Evolutionary conservation across 495 filamentous ascomycete genomes (phyloP), one percentile per base, ranked within the genome.

Genomic region (Xanthoparmelia taractica): DNA sequence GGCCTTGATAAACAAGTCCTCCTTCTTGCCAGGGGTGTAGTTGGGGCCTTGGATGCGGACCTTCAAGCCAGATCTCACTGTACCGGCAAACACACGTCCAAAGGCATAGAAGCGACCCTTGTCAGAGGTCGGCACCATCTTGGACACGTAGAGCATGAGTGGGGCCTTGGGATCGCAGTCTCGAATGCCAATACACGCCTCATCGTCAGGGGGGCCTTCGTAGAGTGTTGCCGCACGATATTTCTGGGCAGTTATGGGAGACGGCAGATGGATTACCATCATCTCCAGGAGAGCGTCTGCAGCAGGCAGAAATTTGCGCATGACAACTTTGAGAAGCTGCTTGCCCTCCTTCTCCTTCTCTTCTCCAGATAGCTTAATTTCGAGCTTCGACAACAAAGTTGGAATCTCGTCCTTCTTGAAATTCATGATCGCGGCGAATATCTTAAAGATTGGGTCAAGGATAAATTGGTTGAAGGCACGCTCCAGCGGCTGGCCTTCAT

Each of bases 51-150:
- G 94, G 78, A 99, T 99, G 81, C 95, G 94, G 85, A 99, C 94
- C 86, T 97, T 97, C 71, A 99, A 80, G 79, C 95, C 95, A 65
- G 94, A 99, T 70, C 82, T 82, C 81, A 97, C 94, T 73, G 91
- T 96, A 86, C 94, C 94, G 67, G 95, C 79, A 85, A 97, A 99
- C 78, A 99, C 94, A 92, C 94, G 95, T 79, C 94, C 94, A 82
- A 99, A 99, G 77, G 94, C 94, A 82, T 96, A 99, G 91, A 99
- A 99, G 82, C 94, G 93, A 79, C 94, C 95, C 87, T 97, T 97
- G 75, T 99, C 94, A 73, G 92, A 93, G 66, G 94, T 97, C 72
- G 94, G 94, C 69, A 99, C 95, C 94, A 99, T 99, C 88, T 99
- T 99, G 74, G 94, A 99, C 78, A 99, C 92, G 86, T 99, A 99